These are phyloP conservation scores for Sugiyamaella novakii DNA, from an alignment of 1,139 yeast species.

Conservation along the genomic window DNA sequence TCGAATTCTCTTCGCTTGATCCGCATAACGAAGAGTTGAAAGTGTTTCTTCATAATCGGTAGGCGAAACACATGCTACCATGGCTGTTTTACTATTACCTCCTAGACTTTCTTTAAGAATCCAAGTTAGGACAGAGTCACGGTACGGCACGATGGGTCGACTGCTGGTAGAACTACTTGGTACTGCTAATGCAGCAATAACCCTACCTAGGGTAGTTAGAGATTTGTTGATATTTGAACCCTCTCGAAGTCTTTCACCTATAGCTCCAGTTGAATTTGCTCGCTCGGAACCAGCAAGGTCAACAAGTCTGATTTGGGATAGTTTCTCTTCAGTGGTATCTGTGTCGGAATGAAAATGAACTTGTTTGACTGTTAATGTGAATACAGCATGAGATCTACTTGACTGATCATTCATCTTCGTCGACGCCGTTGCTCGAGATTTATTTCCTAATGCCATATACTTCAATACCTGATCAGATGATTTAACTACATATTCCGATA, in stretches of 20 bases:
- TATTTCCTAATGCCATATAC: constrained; percentile 52
- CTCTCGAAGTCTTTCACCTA: constrained; percentile 67
- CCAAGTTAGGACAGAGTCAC: constrained; percentile 76
- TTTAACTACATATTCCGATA: constrained; percentile 53
- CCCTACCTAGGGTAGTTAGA: constrained; percentile 73
- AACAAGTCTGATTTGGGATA: constrained; percentile 67
- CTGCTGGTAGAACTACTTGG: constrained; percentile 31
- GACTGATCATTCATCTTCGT: constrained; percentile 71
- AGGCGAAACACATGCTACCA: constrained; percentile 78
- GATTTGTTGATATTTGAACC: constrained; percentile 77
- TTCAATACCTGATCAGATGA: constrained; percentile 49
- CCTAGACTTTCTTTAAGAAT: constrained; percentile 69
- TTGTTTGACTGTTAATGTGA: constrained; percentile 63
- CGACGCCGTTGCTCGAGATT: constrained; percentile 62
- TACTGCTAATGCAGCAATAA: constrained; percentile 62
- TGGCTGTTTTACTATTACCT: constrained; percentile 73
- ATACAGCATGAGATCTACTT: constrained; percentile 77
- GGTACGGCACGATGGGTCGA: constrained; percentile 58
- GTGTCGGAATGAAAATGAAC: constrained; percentile 49
- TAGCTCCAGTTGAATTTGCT: constrained; percentile 61
- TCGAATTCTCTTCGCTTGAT: constrained; percentile 67
- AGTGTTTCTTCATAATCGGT: constrained; percentile 72
- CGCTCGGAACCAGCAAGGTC: constrained; percentile 86
- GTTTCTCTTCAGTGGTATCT: constrained; percentile 57
- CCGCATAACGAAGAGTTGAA: constrained; percentile 75